Evolutionary conservation across 495 filamentous ascomycete species (phyloP), one percentile per base, ranked within the genome.

Genomic region (Neurospora hispaniola): DNA sequence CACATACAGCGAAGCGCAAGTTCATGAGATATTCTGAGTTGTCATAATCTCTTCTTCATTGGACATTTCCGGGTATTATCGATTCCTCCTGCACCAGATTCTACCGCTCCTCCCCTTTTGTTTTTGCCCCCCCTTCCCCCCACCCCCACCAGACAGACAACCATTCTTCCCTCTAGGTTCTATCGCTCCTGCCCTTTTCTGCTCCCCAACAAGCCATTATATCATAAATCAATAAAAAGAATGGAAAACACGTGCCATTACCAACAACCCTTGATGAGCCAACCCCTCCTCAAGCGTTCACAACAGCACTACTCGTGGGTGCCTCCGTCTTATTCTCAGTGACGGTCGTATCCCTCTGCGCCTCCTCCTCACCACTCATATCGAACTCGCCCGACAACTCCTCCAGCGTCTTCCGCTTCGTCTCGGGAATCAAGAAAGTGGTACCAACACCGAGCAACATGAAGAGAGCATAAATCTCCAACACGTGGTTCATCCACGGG

Each of bases 401-500:
- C 78, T 90, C 88, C 35, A 90, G 81, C 4, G 88, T 93, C 84
- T 88, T 88, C 35, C 91, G 81, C 86, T 92, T 92, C 9, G 92
- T 94, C 85, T 94, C 92, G 0, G 88, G 88, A 71, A 95, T 92
- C 72, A 92, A 78, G 39, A 90, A 74, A 0, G 90, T 88, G 5
- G 90, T 90, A 74, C 91, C 85, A 73, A 88, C 75, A 72, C 92
- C 92, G 74, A 86, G 86, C 12, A 94, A 81, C 92, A 94, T 94
- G 83, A 94, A 94, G 42, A 91, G 82, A 9, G 91, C 90, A 76
- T 90, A 94, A 76, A 94, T 94, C 84, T 94, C 81, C 85, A 93
- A 88, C 70, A 94, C 89, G 79, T 94, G 90, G 82, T 93, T 88
- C 76, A 94, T 84, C 92, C 92, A 94, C 2, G 91, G 90, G 73